Evolutionary conservation across 768 basidiomycete species (phyloP), one percentile per base, ranked within the genome.

Genomic region (Strobilomyces confusus): DNA sequence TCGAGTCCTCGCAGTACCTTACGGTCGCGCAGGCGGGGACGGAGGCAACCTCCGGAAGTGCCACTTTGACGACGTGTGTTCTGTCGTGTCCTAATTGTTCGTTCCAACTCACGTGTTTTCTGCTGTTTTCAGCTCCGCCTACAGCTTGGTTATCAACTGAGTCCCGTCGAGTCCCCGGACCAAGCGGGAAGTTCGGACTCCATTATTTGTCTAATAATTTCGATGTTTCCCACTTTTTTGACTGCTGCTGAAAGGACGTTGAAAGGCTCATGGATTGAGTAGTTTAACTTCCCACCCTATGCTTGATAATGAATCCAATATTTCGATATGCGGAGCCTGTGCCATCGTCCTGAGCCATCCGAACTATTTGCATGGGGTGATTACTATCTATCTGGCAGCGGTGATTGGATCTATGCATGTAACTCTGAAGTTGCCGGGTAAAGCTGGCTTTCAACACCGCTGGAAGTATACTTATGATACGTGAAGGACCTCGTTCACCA

Each of bases 21-120:
- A 77, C 68, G 44, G 84, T 78, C 19, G 76, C 77, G 3, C 83
- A 86, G 60, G 83, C 75, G 9, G 84, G 84, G 12, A 82, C 81
- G 0, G 84, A 87, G 63, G 77, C 81, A n/a, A 84, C 81, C 1
- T 75, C 76, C 13, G 83, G 83, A 19, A 72, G 74, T 34, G 82
- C 80, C 7, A 81, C 77, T 1, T 65, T 85, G 9, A 79, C 75
- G 1, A 79, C 79, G 82, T 83, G 57, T 60, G 79, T 68, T 30
- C 17, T 43, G 11, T 11, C n/a, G 17, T 29, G 8, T 30, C 13
- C 23, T 15, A 26, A 46, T n/a, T 9, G 15, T 44, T 44, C 17
- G 34, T 40, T 46, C 14, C 11, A 19, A 19, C 20, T 47, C 30
- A 48, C 42, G 12, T 9, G 41, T 17, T 33, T 14, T 29, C 15